phyloP scores from a whole-genome alignment of 1,139 yeast species.

The Zhuliangozyma blackwelliae region DNA sequence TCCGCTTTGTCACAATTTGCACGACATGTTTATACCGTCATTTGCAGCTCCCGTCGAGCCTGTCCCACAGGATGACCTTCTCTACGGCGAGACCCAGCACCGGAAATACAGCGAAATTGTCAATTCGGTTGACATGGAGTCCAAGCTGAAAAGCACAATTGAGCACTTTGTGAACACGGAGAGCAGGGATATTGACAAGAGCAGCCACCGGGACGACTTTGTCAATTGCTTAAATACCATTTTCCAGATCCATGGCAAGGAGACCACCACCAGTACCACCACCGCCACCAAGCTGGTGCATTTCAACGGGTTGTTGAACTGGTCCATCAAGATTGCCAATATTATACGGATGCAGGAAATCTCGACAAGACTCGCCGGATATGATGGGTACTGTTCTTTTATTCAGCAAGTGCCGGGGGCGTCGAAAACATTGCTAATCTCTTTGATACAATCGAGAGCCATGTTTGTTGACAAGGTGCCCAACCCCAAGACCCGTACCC shows the following conservation, averaged over 20 bases:
- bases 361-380: conserved; percentile 43
- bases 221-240: too few species aligned
- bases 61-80: conserved; percentile 11
- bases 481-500: neutral
- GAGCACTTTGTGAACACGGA: too few species aligned
- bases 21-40: conserved; percentile 44
- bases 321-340: conserved; percentile 43
- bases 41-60: conserved; percentile 21
- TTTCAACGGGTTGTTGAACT: conserved; percentile 18
- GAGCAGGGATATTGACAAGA: too few species aligned
- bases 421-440: conserved; percentile 30
- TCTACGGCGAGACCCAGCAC: conserved; percentile 13
- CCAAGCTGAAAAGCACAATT: too few species aligned
- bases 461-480: conserved; percentile 13
- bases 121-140: conserved; percentile 2
- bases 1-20: conserved; percentile 60
- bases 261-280: too few species aligned
- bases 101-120: conserved; percentile 18
- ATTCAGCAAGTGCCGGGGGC: conserved; percentile 31
- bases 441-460: conserved; percentile 31
- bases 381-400: conserved; percentile 28
- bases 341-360: conserved; percentile 57
- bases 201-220: too few species aligned
- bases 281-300: neutral
- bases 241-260: too few species aligned